These are phyloP conservation scores for Ligustrum vulgare DNA, from an alignment of 257 asterid genomes.

Conservation along the genomic window DNA sequence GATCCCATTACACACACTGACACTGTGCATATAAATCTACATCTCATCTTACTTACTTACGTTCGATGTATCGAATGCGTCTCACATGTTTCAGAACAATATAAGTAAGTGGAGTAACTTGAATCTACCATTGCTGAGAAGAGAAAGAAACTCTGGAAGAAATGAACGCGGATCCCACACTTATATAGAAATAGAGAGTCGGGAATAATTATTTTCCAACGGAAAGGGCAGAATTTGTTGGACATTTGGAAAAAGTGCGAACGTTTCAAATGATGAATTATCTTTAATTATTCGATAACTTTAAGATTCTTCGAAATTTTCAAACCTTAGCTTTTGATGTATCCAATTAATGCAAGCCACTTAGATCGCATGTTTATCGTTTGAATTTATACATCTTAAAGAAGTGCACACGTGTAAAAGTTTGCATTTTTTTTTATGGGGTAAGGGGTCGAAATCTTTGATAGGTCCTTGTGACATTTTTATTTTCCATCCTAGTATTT, in stretches of 20 bases:
- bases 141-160: background rate
- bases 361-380: background rate
- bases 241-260: background rate
- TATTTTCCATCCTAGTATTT: too few species aligned
- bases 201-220: background rate
- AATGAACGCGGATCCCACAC: background rate
- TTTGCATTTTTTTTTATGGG: too few species aligned
- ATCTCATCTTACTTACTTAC: background rate
- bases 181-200: background rate
- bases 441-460: too few species aligned
- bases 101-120: background rate
- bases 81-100: too few species aligned
- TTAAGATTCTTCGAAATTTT: background rate
- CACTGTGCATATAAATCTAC: background rate
- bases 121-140: background rate
- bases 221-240: background rate
- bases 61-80: background rate
- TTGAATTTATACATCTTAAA: background rate
- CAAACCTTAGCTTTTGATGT: background rate
- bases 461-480: too few species aligned
- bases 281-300: background rate
- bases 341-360: background rate
- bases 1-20: background rate
- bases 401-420: background rate
- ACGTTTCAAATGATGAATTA: background rate